A percentile compares a stretch with the other conserved stretches of the same genome.
Conservation (phyloP, 1,284 basidiomycete species). For the Ganoderma resinaceum region DNA sequence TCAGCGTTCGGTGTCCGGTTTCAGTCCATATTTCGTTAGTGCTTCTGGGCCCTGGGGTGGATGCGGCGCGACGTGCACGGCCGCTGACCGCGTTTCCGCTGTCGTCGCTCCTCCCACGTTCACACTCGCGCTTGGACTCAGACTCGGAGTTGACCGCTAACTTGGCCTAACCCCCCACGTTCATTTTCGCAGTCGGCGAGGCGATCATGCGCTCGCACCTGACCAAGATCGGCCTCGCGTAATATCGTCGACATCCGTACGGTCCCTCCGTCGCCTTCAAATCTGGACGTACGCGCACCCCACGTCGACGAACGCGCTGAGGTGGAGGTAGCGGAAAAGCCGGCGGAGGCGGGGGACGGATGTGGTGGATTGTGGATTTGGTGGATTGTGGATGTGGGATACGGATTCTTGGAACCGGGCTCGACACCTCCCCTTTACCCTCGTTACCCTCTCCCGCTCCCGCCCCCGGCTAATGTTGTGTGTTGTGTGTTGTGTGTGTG, state of each 20-base stretch:
- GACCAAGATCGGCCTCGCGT: slow-evolving; percentile 33
- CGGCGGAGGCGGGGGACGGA: background rate
- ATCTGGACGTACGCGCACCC: no score
- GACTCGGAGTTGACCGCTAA: background rate
- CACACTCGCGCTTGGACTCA: background rate
- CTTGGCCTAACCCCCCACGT: background rate
- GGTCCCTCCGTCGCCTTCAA: background rate
- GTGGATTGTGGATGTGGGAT: no score
- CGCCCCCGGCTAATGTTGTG: background rate
- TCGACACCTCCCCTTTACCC: background rate
- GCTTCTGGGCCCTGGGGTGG: no score
- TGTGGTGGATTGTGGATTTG: background rate
- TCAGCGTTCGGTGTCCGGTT: background rate
- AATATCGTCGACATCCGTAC: background rate
- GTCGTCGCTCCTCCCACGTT: background rate
- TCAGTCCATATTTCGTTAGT: background rate
- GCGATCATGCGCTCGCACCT: slow-evolving; percentile 34
- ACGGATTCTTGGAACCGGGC: background rate
- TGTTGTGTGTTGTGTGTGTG: background rate
- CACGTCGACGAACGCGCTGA: background rate
- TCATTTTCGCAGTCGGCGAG: slow-evolving; percentile 21
- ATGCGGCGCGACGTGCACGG: background rate
- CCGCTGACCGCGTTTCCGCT: background rate
- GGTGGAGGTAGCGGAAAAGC: background rate
- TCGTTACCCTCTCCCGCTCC: background rate